These are phyloP conservation scores for Trichosporon faecale DNA, from an alignment of 1,284 basidiomycete genomes.

Conservation along the genomic window DNA sequence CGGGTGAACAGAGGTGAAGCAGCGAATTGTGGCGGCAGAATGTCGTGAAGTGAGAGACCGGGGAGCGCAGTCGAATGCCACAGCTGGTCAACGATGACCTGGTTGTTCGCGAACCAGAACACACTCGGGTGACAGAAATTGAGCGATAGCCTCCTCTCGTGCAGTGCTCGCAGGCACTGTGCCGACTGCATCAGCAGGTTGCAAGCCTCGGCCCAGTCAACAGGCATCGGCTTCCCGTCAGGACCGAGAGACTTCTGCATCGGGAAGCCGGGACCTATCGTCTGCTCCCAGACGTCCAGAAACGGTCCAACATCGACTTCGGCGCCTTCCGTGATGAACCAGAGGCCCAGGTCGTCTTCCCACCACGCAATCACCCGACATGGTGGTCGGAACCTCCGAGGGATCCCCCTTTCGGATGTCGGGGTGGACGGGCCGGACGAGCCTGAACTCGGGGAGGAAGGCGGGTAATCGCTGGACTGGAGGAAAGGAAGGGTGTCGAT, in stretches of 20 bases:
- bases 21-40: constrained; percentile 20
- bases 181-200: constrained; percentile 32
- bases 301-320: constrained; percentile 5
- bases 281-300: constrained; percentile 23
- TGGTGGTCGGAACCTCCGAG: constrained; percentile 18
- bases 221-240: background rate
- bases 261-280: constrained; percentile 16
- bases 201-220: constrained; percentile 27
- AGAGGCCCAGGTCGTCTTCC: constrained; percentile 37
- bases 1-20: constrained; percentile 24
- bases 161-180: constrained; percentile 30
- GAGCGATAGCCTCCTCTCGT: constrained; percentile 31
- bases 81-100: constrained; percentile 18
- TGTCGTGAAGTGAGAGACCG: constrained; percentile 16
- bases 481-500: constrained; percentile 26
- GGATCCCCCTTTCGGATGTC: background rate
- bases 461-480: background rate
- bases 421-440: constrained; percentile 4
- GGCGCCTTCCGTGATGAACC: constrained; percentile 27
- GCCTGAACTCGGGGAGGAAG: background rate
- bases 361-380: constrained; percentile 34
- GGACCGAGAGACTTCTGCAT: background rate
- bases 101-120: constrained; percentile 25
- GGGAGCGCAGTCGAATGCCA: constrained; percentile 27
- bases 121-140: constrained; percentile 34